Percentiles rank a stretch among this genome's conserved stretches.
Conservation (phyloP, 2,329 filamentous ascomycete genomes). For the Aspergillus thermomutatus region DNA sequence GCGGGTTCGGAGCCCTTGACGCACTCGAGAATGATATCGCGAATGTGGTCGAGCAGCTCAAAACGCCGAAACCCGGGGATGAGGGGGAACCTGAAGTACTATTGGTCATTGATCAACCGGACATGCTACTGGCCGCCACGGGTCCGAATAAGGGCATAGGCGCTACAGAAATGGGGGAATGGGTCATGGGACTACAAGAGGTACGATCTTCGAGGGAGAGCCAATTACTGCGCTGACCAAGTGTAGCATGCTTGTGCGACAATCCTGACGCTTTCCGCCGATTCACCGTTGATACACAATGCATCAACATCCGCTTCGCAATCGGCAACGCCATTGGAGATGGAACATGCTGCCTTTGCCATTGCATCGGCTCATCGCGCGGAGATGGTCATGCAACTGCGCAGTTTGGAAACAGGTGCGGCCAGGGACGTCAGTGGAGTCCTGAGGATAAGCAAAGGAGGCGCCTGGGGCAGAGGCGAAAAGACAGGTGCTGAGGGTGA, state of each 20-base stretch:
- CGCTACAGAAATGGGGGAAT: slow-evolving; percentile 49
- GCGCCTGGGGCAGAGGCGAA: slow-evolving; percentile 34
- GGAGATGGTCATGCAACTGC: slow-evolving; percentile 65
- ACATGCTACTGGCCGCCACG: slow-evolving; percentile 61
- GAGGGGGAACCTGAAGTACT: slow-evolving; percentile 41
- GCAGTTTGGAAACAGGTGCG: slow-evolving; percentile 80
- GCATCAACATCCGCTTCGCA: slow-evolving; percentile 31
- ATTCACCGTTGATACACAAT: slow-evolving; percentile 64
- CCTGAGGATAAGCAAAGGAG: slow-evolving; percentile 67
- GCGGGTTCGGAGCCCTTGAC: slow-evolving; percentile 29
- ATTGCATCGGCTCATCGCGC: slow-evolving; percentile 73
- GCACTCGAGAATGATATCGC: slow-evolving; percentile 34
- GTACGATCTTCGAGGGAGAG: slow-evolving; percentile 44
- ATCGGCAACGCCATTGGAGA: slow-evolving; percentile 64
- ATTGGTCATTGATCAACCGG: slow-evolving; percentile 65
- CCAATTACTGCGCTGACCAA: neutral
- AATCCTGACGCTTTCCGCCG: slow-evolving; percentile 67
- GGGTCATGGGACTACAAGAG: slow-evolving; percentile 60
- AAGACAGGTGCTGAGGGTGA: slow-evolving; percentile 23
- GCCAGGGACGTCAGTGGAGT: slow-evolving; percentile 90
- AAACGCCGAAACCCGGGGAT: slow-evolving; percentile 13
- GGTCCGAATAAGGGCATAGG: slow-evolving; percentile 45
- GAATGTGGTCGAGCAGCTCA: slow-evolving; percentile 30
- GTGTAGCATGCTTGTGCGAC: slow-evolving; percentile 60
- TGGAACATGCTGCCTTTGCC: slow-evolving; percentile 67